Conservation (phyloP, 305 asterid species). For the Coffea humblotiana region DNA sequence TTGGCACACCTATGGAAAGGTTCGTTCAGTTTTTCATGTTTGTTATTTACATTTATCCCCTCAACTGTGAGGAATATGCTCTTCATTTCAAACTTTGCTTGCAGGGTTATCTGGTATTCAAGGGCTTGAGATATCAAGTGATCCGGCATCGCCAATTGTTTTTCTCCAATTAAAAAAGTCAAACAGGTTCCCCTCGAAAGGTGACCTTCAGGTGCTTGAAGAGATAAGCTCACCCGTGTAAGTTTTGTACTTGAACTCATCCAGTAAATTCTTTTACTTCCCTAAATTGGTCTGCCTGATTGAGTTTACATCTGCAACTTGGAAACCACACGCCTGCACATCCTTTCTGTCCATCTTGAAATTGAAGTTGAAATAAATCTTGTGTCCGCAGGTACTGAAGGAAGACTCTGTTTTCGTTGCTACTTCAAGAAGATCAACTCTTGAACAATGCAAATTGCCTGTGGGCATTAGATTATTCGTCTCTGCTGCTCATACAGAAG, state of each 20-base stretch:
- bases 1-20: conserved; percentile 52
- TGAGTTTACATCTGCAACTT: neutral
- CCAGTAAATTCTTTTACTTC: neutral
- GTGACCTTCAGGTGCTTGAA: conserved; percentile 73
- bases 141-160: conserved; percentile 74
- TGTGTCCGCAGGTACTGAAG: conserved; percentile 59
- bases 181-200: conserved; percentile 60
- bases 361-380: neutral
- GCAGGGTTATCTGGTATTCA: conserved; percentile 59
- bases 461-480: conserved; percentile 60
- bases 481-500: conserved; percentile 72
- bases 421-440: conserved; percentile 65
- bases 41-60: conserved; percentile 6
- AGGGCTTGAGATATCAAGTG: conserved; percentile 69
- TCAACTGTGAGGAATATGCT: conserved; percentile 1
- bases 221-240: conserved; percentile 63
- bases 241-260: conserved; percentile 22
- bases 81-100: neutral
- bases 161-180: conserved; percentile 63
- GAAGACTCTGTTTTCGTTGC: conserved; percentile 60
- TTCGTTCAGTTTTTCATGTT: conserved; percentile 19
- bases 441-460: conserved; percentile 80
- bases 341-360: neutral
- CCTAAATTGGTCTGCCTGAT: neutral
- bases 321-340: neutral